Evolutionary conservation across 306 rosid species (phyloP).

Genomic region (Acacia confusa): DNA sequence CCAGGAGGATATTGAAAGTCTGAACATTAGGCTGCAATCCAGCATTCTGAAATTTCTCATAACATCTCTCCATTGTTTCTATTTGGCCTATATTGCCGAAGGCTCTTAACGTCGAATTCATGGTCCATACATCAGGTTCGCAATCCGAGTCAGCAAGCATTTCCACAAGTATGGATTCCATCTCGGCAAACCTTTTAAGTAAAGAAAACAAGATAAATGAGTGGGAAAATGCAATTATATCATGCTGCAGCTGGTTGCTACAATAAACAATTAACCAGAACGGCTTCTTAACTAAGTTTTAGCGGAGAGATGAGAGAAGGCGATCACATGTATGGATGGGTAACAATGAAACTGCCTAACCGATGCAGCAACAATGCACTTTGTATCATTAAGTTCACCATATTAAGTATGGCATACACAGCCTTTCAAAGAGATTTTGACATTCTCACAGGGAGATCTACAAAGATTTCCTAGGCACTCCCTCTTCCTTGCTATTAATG

Average conservation of each 20-base stretch:
- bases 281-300: neutral
- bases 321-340: neutral
- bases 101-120: constrained; percentile 93
- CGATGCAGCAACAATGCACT: neutral
- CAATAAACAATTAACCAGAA: neutral
- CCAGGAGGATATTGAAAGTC: constrained; percentile 87
- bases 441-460: neutral
- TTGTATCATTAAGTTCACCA: neutral
- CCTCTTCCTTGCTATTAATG: neutral
- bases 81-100: constrained; percentile 81
- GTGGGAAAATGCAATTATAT: constrained; percentile 12
- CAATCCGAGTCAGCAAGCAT: constrained; percentile 68
- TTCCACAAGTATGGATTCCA: constrained; percentile 78
- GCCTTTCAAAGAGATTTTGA: constrained; percentile 10
- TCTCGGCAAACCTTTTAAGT: constrained; percentile 72
- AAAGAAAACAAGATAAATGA: constrained; percentile 30
- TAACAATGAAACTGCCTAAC: neutral
- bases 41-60: constrained; percentile 75
- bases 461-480: neutral
- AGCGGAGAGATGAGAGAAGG: constrained; percentile 4
- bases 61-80: constrained; percentile 94
- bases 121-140: constrained; percentile 89
- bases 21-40: constrained; percentile 85
- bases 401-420: neutral
- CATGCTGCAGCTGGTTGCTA: constrained; percentile 42